Base-by-base conservation (phyloP, 257 asterid genomes). In the Echium plantagineum region DNA sequence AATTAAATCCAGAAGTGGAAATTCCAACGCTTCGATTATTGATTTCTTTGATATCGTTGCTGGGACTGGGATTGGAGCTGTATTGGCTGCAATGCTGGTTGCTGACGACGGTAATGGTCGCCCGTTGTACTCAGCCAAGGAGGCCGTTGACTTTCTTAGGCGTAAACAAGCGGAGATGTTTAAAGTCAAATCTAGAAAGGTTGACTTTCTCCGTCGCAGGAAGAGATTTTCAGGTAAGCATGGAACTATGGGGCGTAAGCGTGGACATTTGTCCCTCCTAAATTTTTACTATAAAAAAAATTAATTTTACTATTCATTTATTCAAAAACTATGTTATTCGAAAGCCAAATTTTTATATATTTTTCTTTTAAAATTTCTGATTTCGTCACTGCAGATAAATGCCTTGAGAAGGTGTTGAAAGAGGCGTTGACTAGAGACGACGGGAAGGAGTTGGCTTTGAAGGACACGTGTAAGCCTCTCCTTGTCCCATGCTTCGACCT, bases 401-500 rank as follows among this genome's bases (percentile, higher is more conserved):
- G 91, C 70, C 79, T 83, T 85, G 91, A 87, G 30, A 52, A 64
- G 32, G 87, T 71, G 73, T 21, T 90, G 79, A 81, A 79, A 74
- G 76, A 71, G 74, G 91, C 81, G 26, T 80, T 90, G 58, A 69
- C 73, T 62, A 69, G 91, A 59, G 78, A 75, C 5, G 87, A 82
- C 52, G 95, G 95, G 1, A 81, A 65, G 75, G 68, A 66, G 1
- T 57, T 87, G 59, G 87, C 86, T 1, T 69, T 90, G 5, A 85
- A 64, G 79, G 96, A 90, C 74, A 83, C 98, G 69, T 87, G 94
- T 57, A 90, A 85, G 83, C 96, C 98, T 24, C 70, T 90, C 3
- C 87, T 90, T 13, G 81, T 90, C 8, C 96, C 98, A 5, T 90
- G 98, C 72, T 90, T 83, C 46, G 98, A 90, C 63, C 71, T 90